phyloP scores from a whole-genome alignment of 2,329 filamentous ascomycete species.

The Colletotrichum spaethianum region DNA sequence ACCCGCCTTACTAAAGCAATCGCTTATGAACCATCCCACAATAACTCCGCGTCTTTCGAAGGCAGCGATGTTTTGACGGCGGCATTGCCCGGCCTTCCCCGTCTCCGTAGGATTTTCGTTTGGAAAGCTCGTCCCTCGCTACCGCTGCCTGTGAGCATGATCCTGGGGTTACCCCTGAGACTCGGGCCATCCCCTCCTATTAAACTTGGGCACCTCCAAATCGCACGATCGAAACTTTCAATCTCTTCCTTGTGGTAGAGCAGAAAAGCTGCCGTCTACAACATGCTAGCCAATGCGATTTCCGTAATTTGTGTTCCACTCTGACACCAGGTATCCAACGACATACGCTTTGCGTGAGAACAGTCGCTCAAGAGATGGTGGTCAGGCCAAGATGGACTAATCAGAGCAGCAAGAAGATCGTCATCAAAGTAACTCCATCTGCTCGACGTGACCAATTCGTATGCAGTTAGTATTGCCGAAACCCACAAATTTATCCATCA shows the following conservation, averaged over 20 bases:
- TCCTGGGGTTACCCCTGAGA: conserved; percentile 24
- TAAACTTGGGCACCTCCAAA: neutral
- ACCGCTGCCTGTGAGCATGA: neutral
- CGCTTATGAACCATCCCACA: conserved; percentile 19
- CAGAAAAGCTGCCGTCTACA: conserved; percentile 1
- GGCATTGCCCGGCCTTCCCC: conserved; percentile 7
- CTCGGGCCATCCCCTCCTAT: neutral
- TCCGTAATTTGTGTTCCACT: neutral
- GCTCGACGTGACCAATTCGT: neutral
- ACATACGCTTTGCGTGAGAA: neutral
- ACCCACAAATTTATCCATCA: conserved; percentile 23
- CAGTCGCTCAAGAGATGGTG: neutral
- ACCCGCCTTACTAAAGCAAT: neutral
- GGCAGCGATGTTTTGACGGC: neutral
- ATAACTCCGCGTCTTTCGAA: neutral
- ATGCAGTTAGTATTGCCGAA: conserved; percentile 12
- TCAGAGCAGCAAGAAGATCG: conserved; percentile 2
- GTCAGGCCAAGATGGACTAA: neutral
- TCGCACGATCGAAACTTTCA: conserved; percentile 6
- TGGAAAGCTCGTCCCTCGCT: conserved; percentile 16
- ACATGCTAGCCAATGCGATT: conserved; percentile 2
- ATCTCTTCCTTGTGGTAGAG: neutral
- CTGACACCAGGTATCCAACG: neutral
- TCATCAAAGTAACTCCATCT: conserved; percentile 1
- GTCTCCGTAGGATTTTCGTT: neutral